A percentile compares a stretch with the other conserved stretches of the same genome.
Conservation (phyloP, 2,329 filamentous ascomycete species). For the Fonsecaea monophora region DNA sequence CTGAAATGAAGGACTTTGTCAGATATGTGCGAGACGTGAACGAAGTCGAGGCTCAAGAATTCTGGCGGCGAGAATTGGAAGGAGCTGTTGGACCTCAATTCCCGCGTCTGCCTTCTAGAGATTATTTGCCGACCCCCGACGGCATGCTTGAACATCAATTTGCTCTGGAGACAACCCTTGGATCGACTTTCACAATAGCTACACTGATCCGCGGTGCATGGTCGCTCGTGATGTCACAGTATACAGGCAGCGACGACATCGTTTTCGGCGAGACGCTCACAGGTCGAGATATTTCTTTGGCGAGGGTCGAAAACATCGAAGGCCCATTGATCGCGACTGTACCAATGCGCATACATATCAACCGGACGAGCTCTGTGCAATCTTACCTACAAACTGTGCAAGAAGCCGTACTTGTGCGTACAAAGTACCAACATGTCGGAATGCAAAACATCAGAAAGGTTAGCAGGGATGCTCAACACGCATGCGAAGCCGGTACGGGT, state of each 20-base stretch:
- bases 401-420: slow-evolving; percentile 62
- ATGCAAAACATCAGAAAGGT: slow-evolving; percentile 61
- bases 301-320: slow-evolving; percentile 56
- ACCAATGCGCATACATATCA: slow-evolving; percentile 52
- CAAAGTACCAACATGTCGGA: slow-evolving; percentile 71
- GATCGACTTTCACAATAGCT: slow-evolving; percentile 52
- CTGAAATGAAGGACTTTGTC: slow-evolving; percentile 57
- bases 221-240: slow-evolving; percentile 55
- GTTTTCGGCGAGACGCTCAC: slow-evolving; percentile 60
- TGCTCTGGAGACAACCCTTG: slow-evolving; percentile 36
- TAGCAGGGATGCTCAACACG: slow-evolving; percentile 55
- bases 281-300: slow-evolving; percentile 54
- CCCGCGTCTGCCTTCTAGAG: slow-evolving; percentile 56
- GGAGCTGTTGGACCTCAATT: slow-evolving; percentile 58
- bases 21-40: slow-evolving; percentile 53
- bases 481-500: slow-evolving; percentile 57
- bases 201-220: slow-evolving; percentile 58
- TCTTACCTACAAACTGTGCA: slow-evolving; percentile 66
- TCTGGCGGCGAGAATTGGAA: slow-evolving; percentile 57
- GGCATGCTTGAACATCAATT: slow-evolving; percentile 54
- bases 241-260: slow-evolving; percentile 54
- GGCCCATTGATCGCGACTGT: slow-evolving; percentile 55
- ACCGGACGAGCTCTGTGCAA: slow-evolving; percentile 46
- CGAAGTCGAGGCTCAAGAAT: slow-evolving; percentile 52
- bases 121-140: slow-evolving; percentile 55